Conservation (phyloP, 768 basidiomycete genomes). For the Agaricus sinodeliciosus region DNA sequence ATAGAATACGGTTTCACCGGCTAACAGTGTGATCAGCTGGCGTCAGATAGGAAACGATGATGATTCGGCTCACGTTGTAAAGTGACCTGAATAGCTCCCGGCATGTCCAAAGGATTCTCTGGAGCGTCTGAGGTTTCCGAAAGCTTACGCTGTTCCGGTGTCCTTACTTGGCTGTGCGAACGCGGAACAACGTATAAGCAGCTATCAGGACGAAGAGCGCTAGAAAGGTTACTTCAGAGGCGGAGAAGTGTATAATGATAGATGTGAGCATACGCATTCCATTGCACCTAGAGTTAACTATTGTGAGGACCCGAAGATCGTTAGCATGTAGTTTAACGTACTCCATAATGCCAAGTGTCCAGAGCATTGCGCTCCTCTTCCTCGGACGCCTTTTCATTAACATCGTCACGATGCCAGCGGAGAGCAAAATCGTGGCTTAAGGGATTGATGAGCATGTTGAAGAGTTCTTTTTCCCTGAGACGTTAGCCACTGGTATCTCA, state of each 20-base stretch:
- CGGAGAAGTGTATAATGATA: neutral
- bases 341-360: slow-evolving; percentile 56
- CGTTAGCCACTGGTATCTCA: neutral
- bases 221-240: slow-evolving; percentile 18
- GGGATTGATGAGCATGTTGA: slow-evolving; percentile 74
- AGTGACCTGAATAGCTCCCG: slow-evolving; percentile 48
- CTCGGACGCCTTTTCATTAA: slow-evolving; percentile 46
- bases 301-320: neutral
- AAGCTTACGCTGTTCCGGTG: slow-evolving; percentile 47
- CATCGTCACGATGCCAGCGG: slow-evolving; percentile 77
- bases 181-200: slow-evolving; percentile 69
- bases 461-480: slow-evolving; percentile 44
- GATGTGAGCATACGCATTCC: slow-evolving; percentile 61
- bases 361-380: slow-evolving; percentile 59
- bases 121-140: slow-evolving; percentile 49
- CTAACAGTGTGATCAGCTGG: slow-evolving; percentile 22
- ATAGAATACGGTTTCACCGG: slow-evolving; percentile 75
- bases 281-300: slow-evolving; percentile 49
- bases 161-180: slow-evolving; percentile 54
- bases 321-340: slow-evolving; percentile 23
- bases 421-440: slow-evolving; percentile 57
- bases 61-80: slow-evolving; percentile 40
- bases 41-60: neutral
- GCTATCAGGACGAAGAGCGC: slow-evolving; percentile 60
- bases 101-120: slow-evolving; percentile 59